These are phyloP conservation scores for Gentiana straminea DNA, from an alignment of 257 asterid genomes.

Conservation along the genomic window DNA sequence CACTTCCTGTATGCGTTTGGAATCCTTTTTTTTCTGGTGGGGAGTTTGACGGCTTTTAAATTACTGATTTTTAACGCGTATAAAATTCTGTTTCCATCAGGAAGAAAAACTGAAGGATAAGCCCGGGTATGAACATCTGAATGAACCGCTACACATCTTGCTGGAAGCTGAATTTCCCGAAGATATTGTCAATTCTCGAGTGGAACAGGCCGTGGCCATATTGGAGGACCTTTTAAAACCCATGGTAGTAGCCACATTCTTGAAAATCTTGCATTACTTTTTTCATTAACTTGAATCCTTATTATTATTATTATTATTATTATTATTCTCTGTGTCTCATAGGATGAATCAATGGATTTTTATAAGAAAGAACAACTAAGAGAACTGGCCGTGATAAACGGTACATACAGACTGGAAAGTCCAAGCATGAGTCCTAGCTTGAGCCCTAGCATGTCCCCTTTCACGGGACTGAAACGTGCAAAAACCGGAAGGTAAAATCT, in stretches of 20 bases:
- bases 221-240: constrained; percentile 68
- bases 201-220: constrained; percentile 54
- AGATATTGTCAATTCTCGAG: constrained; percentile 50
- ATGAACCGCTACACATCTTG: constrained; percentile 78
- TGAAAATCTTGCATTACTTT: background rate
- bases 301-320: background rate
- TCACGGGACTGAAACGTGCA: constrained; percentile 62
- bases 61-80: constrained; percentile 8
- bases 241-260: constrained; percentile 33
- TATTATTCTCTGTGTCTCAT: constrained; percentile 1
- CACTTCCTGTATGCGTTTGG: no score
- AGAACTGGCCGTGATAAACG: constrained; percentile 67
- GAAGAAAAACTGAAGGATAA: constrained; percentile 65
- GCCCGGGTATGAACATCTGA: constrained; percentile 73
- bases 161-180: constrained; percentile 78
- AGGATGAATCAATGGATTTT: constrained; percentile 66
- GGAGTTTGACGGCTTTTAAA: background rate
- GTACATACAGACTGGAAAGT: constrained; percentile 66
- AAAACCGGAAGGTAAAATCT: constrained; percentile 45
- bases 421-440: constrained; percentile 74
- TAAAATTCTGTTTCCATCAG: constrained; percentile 18
- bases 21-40: no score
- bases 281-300: background rate
- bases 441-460: constrained; percentile 85
- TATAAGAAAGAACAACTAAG: constrained; percentile 72